phyloP scores from a whole-genome alignment of 352 stramenopile genomes.

The Phytophthora cactorum region DNA sequence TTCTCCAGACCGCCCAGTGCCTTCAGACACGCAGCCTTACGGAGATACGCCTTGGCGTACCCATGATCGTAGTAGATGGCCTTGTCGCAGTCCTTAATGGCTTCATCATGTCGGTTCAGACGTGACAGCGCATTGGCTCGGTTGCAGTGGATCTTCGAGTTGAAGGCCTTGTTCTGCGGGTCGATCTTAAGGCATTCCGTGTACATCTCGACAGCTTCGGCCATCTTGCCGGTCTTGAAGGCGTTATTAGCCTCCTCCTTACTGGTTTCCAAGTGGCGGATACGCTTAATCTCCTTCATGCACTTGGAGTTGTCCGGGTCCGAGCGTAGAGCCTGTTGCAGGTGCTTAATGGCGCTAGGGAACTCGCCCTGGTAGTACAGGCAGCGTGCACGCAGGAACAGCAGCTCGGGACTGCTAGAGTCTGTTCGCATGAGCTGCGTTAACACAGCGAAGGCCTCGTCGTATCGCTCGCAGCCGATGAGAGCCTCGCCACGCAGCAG shows the following conservation, averaged over 20 bases:
- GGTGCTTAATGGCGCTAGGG: conserved; percentile 92
- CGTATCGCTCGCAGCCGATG: conserved; percentile 80
- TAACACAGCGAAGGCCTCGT: conserved; percentile 82
- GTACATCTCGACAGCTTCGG: conserved; percentile 90
- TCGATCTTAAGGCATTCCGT: conserved; percentile 88
- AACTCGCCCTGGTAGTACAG: conserved; percentile 95
- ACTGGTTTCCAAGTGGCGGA: conserved; percentile 83
- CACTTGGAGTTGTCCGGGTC: conserved; percentile 92
- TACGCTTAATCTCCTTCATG: conserved; percentile 89
- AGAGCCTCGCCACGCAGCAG: conserved; percentile 72
- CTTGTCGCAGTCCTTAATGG: conserved; percentile 90
- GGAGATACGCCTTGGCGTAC: conserved; percentile 92
- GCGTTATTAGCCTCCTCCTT: conserved; percentile 92
- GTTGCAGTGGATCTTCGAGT: conserved; percentile 95
- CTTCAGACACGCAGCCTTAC: conserved; percentile 82
- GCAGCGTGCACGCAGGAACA: conserved; percentile 88
- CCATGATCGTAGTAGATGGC: conserved; percentile 91
- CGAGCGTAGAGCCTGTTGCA: conserved; percentile 89
- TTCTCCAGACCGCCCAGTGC: conserved; percentile 85
- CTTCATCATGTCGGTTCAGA: conserved; percentile 84
- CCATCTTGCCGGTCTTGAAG: conserved; percentile 87
- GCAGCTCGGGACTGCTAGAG: conserved; percentile 80
- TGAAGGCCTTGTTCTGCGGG: conserved; percentile 91
- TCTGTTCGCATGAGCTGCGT: conserved; percentile 88
- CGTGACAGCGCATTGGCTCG: conserved; percentile 88